Evolutionary conservation across 2,329 filamentous ascomycete species (phyloP).

Genomic region (Pyricularia pennisetigena): DNA sequence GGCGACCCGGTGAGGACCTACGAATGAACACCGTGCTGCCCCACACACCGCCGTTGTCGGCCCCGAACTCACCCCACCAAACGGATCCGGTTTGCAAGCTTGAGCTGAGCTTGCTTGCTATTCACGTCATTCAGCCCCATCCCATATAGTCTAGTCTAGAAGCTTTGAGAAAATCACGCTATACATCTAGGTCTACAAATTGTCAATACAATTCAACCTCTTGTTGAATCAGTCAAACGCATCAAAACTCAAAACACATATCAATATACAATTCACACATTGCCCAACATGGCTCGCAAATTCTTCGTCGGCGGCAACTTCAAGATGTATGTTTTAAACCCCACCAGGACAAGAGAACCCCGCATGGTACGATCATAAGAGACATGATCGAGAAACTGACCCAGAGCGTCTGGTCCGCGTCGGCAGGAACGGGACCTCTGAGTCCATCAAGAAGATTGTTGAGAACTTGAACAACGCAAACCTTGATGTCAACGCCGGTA

Average conservation of each 20-base stretch:
- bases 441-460: conserved; percentile 86
- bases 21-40: not conserved
- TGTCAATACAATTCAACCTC: not conserved
- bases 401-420: not conserved
- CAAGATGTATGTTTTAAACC: conserved; percentile 68
- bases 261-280: conserved; percentile 10
- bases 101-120: not conserved
- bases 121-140: not conserved
- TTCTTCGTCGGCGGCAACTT: conserved; percentile 99
- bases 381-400: not conserved
- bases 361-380: not conserved
- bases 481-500: conserved; percentile 67
- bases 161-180: not conserved
- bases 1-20: not conserved
- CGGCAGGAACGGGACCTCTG: conserved; percentile 80
- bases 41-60: not conserved
- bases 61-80: not conserved
- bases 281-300: conserved; percentile 75
- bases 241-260: not conserved
- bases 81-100: not conserved
- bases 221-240: not conserved
- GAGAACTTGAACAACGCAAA: conserved; percentile 78
- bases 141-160: not conserved
- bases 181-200: not conserved
- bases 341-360: conserved; percentile 6